Evolutionary conservation across 495 filamentous ascomycete genomes (phyloP).

Genomic region (Penicillium atrosanguineum): DNA sequence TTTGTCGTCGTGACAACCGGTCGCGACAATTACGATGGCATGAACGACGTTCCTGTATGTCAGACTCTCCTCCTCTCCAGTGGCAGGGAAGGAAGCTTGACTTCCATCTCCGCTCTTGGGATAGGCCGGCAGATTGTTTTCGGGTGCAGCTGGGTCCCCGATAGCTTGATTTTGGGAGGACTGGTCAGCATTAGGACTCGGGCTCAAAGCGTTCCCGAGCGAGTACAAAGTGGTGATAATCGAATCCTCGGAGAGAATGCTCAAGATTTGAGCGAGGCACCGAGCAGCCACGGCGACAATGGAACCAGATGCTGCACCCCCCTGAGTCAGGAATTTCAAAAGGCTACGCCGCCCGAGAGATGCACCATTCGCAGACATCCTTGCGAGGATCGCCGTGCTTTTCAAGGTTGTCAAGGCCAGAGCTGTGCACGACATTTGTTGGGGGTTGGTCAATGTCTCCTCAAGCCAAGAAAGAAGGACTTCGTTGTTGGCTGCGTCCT

Average conservation of each 20-base stretch:
- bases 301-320: constrained; percentile 55
- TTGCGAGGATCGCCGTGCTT: constrained; percentile 77
- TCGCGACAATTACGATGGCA: constrained; percentile 84
- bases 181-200: constrained; percentile 47
- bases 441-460: constrained; percentile 67
- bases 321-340: constrained; percentile 80
- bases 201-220: constrained; percentile 85
- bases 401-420: constrained; percentile 75
- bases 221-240: constrained; percentile 94
- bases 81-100: constrained; percentile 68
- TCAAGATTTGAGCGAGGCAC: constrained; percentile 76
- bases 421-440: constrained; percentile 74
- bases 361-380: constrained; percentile 66
- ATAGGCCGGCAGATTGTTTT: constrained; percentile 37
- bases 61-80: constrained; percentile 69
- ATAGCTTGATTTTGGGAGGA: constrained; percentile 27
- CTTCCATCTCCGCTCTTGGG: constrained; percentile 66
- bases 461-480: constrained; percentile 86
- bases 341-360: constrained; percentile 77
- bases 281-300: constrained; percentile 73
- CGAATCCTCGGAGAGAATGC: constrained; percentile 81
- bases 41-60: constrained; percentile 81
- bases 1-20: constrained; percentile 77
- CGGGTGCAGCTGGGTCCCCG: constrained; percentile 24
- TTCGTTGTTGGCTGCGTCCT: constrained; percentile 75